These are phyloP conservation scores for Stropharia rugosoannulata DNA, from an alignment of 768 basidiomycete genomes.

Conservation along the genomic window DNA sequence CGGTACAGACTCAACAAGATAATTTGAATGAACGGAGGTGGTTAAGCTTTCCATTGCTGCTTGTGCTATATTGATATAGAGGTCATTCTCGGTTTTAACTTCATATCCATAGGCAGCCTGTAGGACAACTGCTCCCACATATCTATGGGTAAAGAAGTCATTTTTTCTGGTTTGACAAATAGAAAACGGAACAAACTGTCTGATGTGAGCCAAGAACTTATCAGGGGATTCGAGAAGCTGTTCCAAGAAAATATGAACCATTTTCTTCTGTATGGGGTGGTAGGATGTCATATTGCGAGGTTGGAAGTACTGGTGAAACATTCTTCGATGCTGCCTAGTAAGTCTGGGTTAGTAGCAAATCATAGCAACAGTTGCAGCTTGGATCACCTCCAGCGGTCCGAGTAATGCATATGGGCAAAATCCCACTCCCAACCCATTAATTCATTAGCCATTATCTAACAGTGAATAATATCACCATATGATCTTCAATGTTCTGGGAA, in stretches of 20 bases:
- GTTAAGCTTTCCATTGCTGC: constrained; percentile 24
- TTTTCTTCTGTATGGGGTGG: constrained; percentile 22
- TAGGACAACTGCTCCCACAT: constrained; percentile 33
- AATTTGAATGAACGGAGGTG: constrained; percentile 32
- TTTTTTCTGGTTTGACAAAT: neutral
- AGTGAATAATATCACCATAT: constrained; percentile 12
- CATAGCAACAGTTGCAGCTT: neutral
- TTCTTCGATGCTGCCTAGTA: constrained; percentile 27
- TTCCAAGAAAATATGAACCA: constrained; percentile 21
- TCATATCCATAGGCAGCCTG: constrained; percentile 40
- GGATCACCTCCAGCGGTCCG: constrained; percentile 16
- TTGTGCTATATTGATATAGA: constrained; percentile 34
- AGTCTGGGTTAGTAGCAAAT: neutral
- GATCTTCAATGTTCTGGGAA: neutral
- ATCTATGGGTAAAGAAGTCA: constrained; percentile 16
- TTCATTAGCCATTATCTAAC: constrained; percentile 26
- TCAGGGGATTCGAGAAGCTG: constrained; percentile 25
- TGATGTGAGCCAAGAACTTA: constrained; percentile 25
- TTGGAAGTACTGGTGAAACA: constrained; percentile 38
- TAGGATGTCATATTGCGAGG: constrained; percentile 25
- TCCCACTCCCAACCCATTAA: constrained; percentile 31
- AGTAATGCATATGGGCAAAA: constrained; percentile 30
- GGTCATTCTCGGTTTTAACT: constrained; percentile 32
- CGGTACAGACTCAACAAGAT: constrained; percentile 38
- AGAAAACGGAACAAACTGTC: constrained; percentile 21